phyloP scores from a whole-genome alignment of 495 filamentous ascomycete species.

The Xylaria intraflava region DNA sequence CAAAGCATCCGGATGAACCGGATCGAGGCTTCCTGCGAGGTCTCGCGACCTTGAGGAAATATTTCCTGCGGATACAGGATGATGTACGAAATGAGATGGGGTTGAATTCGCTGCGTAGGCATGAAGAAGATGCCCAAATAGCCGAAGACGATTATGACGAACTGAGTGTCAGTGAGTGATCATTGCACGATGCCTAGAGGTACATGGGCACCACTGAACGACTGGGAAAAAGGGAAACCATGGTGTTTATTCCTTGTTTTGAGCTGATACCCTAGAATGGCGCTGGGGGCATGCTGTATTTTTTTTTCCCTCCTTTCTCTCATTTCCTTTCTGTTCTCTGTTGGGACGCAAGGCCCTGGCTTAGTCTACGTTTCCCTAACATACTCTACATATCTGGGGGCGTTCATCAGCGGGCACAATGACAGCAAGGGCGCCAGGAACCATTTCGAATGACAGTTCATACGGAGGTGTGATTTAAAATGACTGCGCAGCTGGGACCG shows the following conservation, averaged over 20 bases:
- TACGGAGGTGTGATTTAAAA: too few relatives aligned
- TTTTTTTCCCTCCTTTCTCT: constrained; percentile 8
- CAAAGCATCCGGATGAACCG: constrained; percentile 68
- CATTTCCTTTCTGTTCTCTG: not conserved
- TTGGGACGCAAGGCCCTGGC: constrained; percentile 1
- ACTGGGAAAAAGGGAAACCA: constrained; percentile 14
- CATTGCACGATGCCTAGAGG: not conserved
- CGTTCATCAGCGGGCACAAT: constrained; percentile 9
- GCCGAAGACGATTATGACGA: constrained; percentile 29
- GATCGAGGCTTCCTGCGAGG: constrained; percentile 88
- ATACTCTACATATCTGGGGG: constrained; percentile 10
- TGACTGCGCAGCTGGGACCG: too few relatives aligned
- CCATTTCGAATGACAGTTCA: not conserved
- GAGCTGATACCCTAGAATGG: constrained; percentile 17
- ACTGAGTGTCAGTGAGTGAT: constrained; percentile 33
- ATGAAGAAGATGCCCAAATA: constrained; percentile 36
- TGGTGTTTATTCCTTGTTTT: constrained; percentile 2
- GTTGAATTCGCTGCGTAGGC: constrained; percentile 24
- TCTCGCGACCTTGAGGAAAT: constrained; percentile 68
- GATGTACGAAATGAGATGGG: constrained; percentile 60
- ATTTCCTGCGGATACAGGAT: constrained; percentile 81
- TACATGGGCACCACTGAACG: constrained; percentile 4
- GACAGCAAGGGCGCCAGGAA: not conserved
- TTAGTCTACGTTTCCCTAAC: constrained; percentile 4
- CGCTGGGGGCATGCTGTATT: constrained; percentile 7